A percentile compares a stretch with the other conserved stretches of the same genome.
Evolutionary conservation across 768 basidiomycete species (phyloP).

Genomic region (Cytidiella melzeri): DNA sequence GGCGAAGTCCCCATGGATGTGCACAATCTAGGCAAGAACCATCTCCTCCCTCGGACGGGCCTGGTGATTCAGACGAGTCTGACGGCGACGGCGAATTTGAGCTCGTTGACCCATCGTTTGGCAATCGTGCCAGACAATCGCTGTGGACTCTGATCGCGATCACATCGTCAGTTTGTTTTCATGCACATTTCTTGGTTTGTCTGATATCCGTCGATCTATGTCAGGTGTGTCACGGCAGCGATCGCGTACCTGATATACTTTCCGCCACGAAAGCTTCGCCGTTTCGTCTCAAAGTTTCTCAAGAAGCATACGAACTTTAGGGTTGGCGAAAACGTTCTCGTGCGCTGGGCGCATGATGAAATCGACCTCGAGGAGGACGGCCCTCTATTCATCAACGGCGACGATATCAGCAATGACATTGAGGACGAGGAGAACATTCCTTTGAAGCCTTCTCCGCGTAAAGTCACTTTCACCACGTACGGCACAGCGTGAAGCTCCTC

Average conservation of each 20-base stretch:
- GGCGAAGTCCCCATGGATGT: conserved; percentile 25
- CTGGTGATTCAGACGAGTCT: conserved; percentile 11
- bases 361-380: conserved; percentile 33
- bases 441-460: conserved; percentile 31
- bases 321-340: conserved; percentile 34
- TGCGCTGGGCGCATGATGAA: conserved; percentile 45
- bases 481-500: conserved; percentile 11
- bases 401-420: conserved; percentile 19
- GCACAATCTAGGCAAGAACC: conserved; percentile 23
- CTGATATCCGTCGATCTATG: background rate
- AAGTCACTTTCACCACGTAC: conserved; percentile 10
- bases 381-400: conserved; percentile 41
- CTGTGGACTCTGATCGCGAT: conserved; percentile 16
- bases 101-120: conserved; percentile 10
- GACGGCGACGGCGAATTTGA: too few species aligned
- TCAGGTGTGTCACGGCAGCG: conserved; percentile 13
- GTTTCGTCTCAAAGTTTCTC: conserved; percentile 13
- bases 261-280: conserved; percentile 21
- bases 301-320: conserved; percentile 28
- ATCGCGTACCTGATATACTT: conserved; percentile 19
- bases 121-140: conserved; percentile 5
- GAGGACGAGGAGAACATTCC: conserved; percentile 46
- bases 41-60: conserved; percentile 15
- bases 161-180: conserved; percentile 11
- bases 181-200: background rate